Evolutionary conservation across 495 filamentous ascomycete genomes (phyloP).

Genomic region (Podospora conica): DNA sequence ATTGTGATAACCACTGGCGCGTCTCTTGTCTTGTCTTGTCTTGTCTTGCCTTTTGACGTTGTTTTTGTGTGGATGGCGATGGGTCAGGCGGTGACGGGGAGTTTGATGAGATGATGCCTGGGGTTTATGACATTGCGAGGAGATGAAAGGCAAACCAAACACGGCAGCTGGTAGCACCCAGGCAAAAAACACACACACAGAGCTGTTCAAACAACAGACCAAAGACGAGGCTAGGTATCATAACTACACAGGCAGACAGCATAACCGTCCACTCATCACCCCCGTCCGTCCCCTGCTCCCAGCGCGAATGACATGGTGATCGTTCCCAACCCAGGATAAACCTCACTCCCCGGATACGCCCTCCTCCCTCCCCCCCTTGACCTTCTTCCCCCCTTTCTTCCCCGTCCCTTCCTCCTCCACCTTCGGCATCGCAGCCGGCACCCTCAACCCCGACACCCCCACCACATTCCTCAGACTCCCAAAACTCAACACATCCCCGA

Average conservation of each 20-base stretch:
- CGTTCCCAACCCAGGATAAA: too few species aligned
- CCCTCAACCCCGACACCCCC: conserved; percentile 20
- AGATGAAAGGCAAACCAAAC: background rate
- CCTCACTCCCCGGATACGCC: background rate
- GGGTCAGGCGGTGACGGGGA: background rate
- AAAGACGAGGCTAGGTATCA: background rate
- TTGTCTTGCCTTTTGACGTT: background rate
- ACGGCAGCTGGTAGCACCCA: background rate
- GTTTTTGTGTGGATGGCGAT: background rate
- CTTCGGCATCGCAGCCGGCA: background rate
- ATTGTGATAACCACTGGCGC: background rate
- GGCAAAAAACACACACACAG: background rate
- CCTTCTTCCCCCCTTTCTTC: background rate
- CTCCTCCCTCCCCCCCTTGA: background rate
- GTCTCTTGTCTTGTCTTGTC: background rate
- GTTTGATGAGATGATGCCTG: background rate
- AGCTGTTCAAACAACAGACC: background rate
- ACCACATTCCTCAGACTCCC: conserved; percentile 72
- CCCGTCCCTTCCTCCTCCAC: background rate
- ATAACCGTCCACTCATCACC: background rate
- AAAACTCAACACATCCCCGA: conserved; percentile 80
- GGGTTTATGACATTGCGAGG: too few species aligned
- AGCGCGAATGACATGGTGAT: too few species aligned
- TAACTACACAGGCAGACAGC: background rate
- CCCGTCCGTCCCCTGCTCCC: background rate